A percentile compares a stretch with the other conserved stretches of the same genome.
These are phyloP conservation scores for Rhytidhysteron rufulum DNA, from an alignment of 2,329 filamentous ascomycete genomes.

Conservation along the genomic window DNA sequence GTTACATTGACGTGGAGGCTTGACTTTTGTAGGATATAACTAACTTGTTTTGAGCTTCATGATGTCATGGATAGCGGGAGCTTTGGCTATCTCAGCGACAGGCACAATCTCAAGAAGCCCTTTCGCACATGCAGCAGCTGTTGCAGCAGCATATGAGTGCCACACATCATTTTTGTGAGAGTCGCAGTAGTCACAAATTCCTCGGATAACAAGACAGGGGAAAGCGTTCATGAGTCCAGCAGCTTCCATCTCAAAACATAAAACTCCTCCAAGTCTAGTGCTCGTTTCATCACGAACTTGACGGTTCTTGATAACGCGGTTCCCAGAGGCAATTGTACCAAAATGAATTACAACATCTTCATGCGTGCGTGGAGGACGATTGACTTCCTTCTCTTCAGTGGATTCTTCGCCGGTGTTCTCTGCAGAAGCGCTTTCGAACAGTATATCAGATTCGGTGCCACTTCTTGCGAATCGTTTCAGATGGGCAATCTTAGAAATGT, in stretches of 20 bases:
- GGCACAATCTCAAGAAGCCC: constrained; percentile 8
- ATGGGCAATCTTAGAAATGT: constrained; percentile 1
- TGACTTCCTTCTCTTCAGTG: constrained; percentile 4
- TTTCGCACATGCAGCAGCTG: constrained; percentile 9
- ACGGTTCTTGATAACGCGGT: constrained; percentile 5
- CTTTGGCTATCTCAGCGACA: constrained; percentile 4
- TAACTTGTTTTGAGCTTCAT: no score
- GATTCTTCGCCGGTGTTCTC: constrained; percentile 3
- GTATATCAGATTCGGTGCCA: constrained; percentile 3
- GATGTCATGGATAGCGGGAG: no score
- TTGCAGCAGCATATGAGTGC: constrained; percentile 11
- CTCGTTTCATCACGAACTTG: constrained; percentile 2
- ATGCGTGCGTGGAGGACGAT: constrained; percentile 2
- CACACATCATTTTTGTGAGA: constrained; percentile 12
- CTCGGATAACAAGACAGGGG: constrained; percentile 11
- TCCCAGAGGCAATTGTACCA: constrained; percentile 7
- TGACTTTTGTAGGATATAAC: no score
- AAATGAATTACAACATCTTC: constrained; percentile 1
- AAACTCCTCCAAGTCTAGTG: constrained; percentile 7
- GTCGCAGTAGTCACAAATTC: constrained; percentile 13
- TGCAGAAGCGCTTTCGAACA: constrained; percentile 8
- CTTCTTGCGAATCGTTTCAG: constrained; percentile 3
- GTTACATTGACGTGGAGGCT: no score
- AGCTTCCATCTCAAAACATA: constrained; percentile 15
- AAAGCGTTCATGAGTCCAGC: constrained; percentile 16